A percentile compares a stretch with the other conserved stretches of the same genome.
Evolutionary conservation across 345 rosid species (phyloP).

Genomic region (Laguncularia racemosa): DNA sequence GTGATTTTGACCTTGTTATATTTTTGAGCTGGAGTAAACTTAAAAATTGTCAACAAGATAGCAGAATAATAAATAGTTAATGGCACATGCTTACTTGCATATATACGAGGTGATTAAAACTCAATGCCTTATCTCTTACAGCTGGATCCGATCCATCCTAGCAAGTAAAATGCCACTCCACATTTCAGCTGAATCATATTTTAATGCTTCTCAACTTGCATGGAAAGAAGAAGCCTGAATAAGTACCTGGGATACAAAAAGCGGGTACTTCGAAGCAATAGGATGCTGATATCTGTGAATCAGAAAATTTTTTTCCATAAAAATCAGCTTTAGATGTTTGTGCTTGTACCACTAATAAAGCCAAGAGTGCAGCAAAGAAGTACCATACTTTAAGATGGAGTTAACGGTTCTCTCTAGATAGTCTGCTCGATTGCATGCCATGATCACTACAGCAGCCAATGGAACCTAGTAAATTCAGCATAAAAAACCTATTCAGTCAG

Average conservation of each 20-base stretch:
- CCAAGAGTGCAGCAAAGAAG: neutral
- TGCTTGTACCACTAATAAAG: slow-evolving; percentile 8
- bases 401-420: slow-evolving; percentile 80
- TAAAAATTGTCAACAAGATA: too few species aligned
- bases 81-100: slow-evolving; percentile 53
- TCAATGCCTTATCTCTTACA: slow-evolving; percentile 76
- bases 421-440: slow-evolving; percentile 99
- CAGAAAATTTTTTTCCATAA: slow-evolving; percentile 9
- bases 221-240: slow-evolving; percentile 6
- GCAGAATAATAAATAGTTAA: too few species aligned
- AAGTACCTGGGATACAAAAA: slow-evolving; percentile 86
- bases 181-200: neutral
- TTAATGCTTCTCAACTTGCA: neutral
- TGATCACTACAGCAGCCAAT: slow-evolving; percentile 88
- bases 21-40: too few species aligned
- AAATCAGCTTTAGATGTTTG: neutral
- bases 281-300: slow-evolving; percentile 61
- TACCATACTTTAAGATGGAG: slow-evolving; percentile 64
- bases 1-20: too few species aligned
- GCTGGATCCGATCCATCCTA: slow-evolving; percentile 74
- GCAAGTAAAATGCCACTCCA: slow-evolving; percentile 3
- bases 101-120: slow-evolving; percentile 72
- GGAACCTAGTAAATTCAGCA: slow-evolving; percentile 43
- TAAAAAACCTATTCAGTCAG: slow-evolving; percentile 9
- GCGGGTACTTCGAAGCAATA: slow-evolving; percentile 76